phyloP scores from a whole-genome alignment of 352 stramenopile genomes.

The Pythium diclinum region DNA sequence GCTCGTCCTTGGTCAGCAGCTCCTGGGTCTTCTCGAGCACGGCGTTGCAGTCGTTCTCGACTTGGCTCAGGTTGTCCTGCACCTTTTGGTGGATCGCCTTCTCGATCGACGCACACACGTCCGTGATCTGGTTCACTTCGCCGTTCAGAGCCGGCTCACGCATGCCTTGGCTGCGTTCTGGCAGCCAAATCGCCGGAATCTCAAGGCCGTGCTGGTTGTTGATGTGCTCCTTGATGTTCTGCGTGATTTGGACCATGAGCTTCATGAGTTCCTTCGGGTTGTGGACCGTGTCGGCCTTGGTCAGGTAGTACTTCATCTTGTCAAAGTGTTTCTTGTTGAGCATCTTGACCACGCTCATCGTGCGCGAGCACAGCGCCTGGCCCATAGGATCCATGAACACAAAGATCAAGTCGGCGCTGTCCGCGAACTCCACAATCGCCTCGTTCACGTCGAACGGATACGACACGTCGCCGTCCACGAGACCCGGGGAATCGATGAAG shows the following conservation, averaged over 20 bases:
- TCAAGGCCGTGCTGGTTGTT: conserved; percentile 65
- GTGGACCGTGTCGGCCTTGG: conserved; percentile 60
- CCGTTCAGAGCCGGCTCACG: conserved; percentile 25
- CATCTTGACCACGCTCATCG: conserved; percentile 64
- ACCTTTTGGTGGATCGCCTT: conserved; percentile 67
- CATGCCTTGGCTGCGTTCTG: conserved; percentile 21
- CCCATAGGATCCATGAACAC: conserved; percentile 69
- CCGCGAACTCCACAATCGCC: conserved; percentile 52
- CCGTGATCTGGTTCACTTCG: conserved; percentile 50
- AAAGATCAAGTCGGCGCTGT: conserved; percentile 58
- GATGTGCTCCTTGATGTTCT: conserved; percentile 65
- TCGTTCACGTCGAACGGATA: conserved; percentile 72
- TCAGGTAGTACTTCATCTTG: conserved; percentile 65
- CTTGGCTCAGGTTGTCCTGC: conserved; percentile 57
- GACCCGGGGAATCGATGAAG: conserved; percentile 69
- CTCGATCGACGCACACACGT: conserved; percentile 38
- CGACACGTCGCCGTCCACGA: conserved; percentile 65
- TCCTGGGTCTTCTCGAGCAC: conserved; percentile 31
- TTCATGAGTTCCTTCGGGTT: conserved; percentile 67
- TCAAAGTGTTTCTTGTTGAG: conserved; percentile 52
- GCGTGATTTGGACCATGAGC: conserved; percentile 63
- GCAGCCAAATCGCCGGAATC: conserved; percentile 57
- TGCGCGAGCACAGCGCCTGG: conserved; percentile 60
- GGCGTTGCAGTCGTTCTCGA: conserved; percentile 42
- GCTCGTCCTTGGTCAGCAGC: conserved; percentile 38